These are phyloP conservation scores for Epichloe amarillans DNA, from an alignment of 2,329 filamentous ascomycete species.

Conservation along the genomic window DNA sequence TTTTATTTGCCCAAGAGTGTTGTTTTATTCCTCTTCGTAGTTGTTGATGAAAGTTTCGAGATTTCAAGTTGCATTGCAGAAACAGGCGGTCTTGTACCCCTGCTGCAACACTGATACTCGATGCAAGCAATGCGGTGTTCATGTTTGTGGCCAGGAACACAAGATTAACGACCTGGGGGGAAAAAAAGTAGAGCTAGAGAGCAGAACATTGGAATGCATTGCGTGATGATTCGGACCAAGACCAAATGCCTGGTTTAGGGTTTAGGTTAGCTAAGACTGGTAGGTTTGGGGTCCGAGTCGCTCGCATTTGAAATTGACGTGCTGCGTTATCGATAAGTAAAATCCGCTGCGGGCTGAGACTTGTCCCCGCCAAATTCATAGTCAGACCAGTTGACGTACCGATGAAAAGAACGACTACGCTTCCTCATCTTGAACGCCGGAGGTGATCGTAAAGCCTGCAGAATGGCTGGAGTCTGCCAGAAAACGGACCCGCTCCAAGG, in stretches of 20 bases:
- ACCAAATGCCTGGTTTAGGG: too few species aligned
- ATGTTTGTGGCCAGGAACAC: too few species aligned
- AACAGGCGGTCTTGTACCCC: too few species aligned
- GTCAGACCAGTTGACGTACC: neutral
- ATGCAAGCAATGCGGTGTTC: neutral
- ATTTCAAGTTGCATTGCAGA: too few species aligned
- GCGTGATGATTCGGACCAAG: neutral
- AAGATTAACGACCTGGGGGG: too few species aligned
- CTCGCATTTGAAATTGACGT: neutral
- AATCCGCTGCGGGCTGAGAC: neutral
- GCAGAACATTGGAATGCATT: neutral
- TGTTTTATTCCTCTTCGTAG: neutral
- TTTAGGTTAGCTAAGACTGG: too few species aligned
- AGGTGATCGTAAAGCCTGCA: neutral
- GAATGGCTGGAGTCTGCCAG: slow-evolving; percentile 2
- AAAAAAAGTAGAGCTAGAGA: neutral
- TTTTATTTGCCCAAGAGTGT: neutral
- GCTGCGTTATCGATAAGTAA: slow-evolving; percentile 5
- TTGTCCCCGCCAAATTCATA: neutral
- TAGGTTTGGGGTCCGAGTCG: neutral
- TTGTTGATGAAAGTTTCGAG: too few species aligned
- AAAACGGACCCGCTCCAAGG: neutral
- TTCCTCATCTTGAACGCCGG: neutral
- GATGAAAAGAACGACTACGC: neutral
- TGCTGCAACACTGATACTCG: neutral